A percentile compares a stretch with the other conserved stretches of the same genome.
Evolutionary conservation across 495 filamentous ascomycete species (phyloP).

Genomic region (Penicillium canariense): DNA sequence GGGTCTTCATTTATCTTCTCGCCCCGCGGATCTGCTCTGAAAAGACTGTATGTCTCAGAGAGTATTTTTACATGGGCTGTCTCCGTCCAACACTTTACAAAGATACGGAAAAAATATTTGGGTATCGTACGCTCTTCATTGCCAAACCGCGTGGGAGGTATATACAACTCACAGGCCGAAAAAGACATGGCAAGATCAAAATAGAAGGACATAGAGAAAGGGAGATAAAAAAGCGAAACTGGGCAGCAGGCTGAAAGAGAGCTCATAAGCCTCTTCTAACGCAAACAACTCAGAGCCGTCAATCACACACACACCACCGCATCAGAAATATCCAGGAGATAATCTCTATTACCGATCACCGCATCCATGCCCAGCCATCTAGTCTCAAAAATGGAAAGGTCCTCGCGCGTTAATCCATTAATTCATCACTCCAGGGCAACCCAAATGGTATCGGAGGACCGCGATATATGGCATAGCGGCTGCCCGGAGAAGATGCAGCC

Average conservation of each 20-base stretch:
- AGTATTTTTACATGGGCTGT: not conserved
- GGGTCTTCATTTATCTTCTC: not conserved
- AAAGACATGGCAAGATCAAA: constrained; percentile 38
- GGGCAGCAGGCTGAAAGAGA: constrained; percentile 18
- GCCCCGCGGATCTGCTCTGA: not conserved
- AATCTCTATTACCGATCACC: constrained; percentile 20
- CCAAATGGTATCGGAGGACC: constrained; percentile 7
- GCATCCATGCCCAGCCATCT: constrained; percentile 14
- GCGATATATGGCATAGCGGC: constrained; percentile 7
- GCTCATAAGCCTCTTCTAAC: constrained; percentile 13
- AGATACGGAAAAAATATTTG: constrained; percentile 3
- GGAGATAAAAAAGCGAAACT: constrained; percentile 9
- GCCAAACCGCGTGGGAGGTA: constrained; percentile 42
- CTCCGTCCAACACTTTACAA: not conserved
- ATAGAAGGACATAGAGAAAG: constrained; percentile 28
- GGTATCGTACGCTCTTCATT: constrained; percentile 48
- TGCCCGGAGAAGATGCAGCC: not conserved
- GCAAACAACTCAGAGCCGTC: constrained; percentile 4
- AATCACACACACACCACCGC: constrained; percentile 10
- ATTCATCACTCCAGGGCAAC: constrained; percentile 9
- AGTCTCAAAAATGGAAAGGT: constrained; percentile 18
- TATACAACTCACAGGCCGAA: constrained; percentile 45
- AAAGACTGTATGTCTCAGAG: not conserved
- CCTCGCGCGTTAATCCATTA: constrained; percentile 13
- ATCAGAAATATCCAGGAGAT: constrained; percentile 8